Evolutionary conservation across 2,329 filamentous ascomycete genomes (phyloP).

Genomic region (Fusarium clavum): DNA sequence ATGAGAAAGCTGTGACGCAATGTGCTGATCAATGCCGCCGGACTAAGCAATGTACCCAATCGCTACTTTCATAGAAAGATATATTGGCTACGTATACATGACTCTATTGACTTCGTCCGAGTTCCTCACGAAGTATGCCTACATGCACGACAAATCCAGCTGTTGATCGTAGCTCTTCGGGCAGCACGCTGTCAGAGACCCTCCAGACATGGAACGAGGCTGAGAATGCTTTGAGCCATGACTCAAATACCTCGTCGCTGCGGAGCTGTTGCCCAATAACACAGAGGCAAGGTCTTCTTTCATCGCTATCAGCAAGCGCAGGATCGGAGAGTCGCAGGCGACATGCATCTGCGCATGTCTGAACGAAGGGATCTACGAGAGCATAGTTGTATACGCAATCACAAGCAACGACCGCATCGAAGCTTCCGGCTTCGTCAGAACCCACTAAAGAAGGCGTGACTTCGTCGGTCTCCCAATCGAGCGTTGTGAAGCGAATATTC

Average conservation of each 20-base stretch:
- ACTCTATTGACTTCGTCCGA: background rate
- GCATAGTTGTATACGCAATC: slow-evolving; percentile 97
- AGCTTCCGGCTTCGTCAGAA: slow-evolving; percentile 55
- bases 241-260: slow-evolving; percentile 84
- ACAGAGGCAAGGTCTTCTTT: slow-evolving; percentile 70
- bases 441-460: slow-evolving; percentile 59
- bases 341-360: slow-evolving; percentile 82
- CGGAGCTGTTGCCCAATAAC: slow-evolving; percentile 91
- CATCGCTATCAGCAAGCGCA: slow-evolving; percentile 23
- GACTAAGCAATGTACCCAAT: background rate
- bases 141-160: slow-evolving; percentile 87
- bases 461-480: slow-evolving; percentile 86
- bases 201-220: slow-evolving; percentile 79
- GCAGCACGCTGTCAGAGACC: slow-evolving; percentile 72
- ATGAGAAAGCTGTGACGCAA: slow-evolving; percentile 15
- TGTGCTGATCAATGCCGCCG: background rate
- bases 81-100: background rate
- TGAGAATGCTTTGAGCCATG: slow-evolving; percentile 79
- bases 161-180: slow-evolving; percentile 67
- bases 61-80: background rate
- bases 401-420: slow-evolving; percentile 83
- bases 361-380: slow-evolving; percentile 83
- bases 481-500: slow-evolving; percentile 66
- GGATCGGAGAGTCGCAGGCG: slow-evolving; percentile 58
- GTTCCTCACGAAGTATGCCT: slow-evolving; percentile 67